A percentile compares a stretch with the other conserved stretches of the same genome.
phyloP scores from a whole-genome alignment of 192 early-diverging fungal species.

The Mortierella claussenii region DNA sequence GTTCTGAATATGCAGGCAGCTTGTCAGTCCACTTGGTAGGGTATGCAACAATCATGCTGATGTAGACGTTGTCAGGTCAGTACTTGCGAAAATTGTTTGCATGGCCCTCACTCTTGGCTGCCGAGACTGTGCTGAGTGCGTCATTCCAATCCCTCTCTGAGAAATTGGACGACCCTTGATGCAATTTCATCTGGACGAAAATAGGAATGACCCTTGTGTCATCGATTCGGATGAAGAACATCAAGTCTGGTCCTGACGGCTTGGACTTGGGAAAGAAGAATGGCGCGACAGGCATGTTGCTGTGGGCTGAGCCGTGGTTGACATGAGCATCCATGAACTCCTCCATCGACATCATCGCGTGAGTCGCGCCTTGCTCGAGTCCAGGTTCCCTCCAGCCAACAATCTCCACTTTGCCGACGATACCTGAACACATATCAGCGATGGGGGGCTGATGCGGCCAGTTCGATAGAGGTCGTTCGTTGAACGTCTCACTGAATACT shows the following conservation, averaged over 20 bases:
- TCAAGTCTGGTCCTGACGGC: conserved; percentile 1
- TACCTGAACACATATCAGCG: not conserved
- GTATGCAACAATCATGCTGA: conserved; percentile 1
- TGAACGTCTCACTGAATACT: conserved; percentile 8
- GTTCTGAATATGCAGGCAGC: not conserved
- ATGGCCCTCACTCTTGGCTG: not conserved
- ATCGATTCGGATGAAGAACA: conserved; percentile 10
- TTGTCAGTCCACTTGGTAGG: conserved; percentile 1
- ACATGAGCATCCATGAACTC: conserved; percentile 16
- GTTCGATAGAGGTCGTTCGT: not conserved
- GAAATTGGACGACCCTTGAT: not conserved
- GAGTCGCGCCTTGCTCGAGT: not conserved
- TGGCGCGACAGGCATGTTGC: not conserved
- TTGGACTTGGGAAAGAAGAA: conserved; percentile 9
- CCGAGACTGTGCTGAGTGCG: not conserved
- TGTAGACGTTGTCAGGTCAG: not conserved
- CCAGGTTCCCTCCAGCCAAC: conserved; percentile 6
- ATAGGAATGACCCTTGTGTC: not conserved
- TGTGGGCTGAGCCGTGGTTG: not conserved
- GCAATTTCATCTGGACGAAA: not conserved
- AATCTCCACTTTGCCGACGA: conserved; percentile 2
- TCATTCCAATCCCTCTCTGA: not conserved
- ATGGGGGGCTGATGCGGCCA: not conserved
- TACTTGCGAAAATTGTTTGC: not conserved
- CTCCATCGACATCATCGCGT: not conserved